Base-by-base conservation (phyloP, 768 basidiomycete species). In the Cubamyces sp. region DNA sequence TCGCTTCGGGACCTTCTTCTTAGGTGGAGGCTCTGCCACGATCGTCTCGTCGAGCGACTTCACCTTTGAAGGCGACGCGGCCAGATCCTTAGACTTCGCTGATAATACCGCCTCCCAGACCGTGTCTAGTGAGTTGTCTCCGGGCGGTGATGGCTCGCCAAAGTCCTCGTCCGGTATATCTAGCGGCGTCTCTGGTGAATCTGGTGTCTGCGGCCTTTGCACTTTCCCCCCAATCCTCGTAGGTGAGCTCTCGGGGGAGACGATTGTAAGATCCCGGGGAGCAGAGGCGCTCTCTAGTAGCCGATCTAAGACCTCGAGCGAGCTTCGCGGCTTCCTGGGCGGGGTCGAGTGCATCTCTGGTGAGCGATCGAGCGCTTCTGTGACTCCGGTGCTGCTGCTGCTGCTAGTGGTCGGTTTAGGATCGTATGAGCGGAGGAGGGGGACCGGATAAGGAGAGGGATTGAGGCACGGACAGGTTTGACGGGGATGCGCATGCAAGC, bases 21-120 rank as follows among this genome's bases (percentile, higher is more conserved):
- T 68, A 67, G 6, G 70, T 61, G 65, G 63, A 52, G 57, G 62
- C 60, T 61, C 60, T 14, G 57, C 41, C 54, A 28, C 25, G 60
- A 60, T 7, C 59, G 62, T 50, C 76, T 79, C 65, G 70, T 87
- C 87, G 21, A 90, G 78, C 21, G 88, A 90, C 71, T 85, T 83
- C 47, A 90, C 86, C 73, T 91, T 91, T 30, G 85, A 81, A 54
- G 84, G 84, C 67, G 86, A 81, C 66, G 84, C 84, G 45, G 86
- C 87, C 80, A 90, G 86, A 66, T 82, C 81, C 64, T 77, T 80
- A 52, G 84, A 84, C 73, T 90, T 91, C 74, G 82, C 78, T 71
- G 82, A 81, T 47, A 87, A 82, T 54, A 91, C 81, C 57, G 82
- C 79, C 60, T 76, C 81, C 89, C 89, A 91, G n/a, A 91, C 73